Conservation (phyloP, 352 stramenopile species). For the Phytophthora uliginosa region DNA sequence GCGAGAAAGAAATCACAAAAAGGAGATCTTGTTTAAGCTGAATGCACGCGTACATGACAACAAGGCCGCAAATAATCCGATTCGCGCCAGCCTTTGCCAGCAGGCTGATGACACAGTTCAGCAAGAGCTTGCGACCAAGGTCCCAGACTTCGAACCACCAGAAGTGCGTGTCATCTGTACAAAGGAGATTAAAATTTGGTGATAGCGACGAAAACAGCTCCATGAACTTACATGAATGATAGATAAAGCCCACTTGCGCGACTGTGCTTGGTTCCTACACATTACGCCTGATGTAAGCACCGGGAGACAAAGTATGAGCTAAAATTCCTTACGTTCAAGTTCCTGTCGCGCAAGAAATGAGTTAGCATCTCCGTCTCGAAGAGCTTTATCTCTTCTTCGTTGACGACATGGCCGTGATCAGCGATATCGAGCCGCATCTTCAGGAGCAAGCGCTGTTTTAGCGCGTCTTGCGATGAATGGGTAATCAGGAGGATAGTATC, state of each 20-base stretch:
- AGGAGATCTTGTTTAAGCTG: background rate
- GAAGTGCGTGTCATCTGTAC: slow-evolving; percentile 60
- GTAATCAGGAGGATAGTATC: slow-evolving; percentile 61
- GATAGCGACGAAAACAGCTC: background rate
- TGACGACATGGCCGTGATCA: slow-evolving; percentile 49
- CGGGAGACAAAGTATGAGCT: background rate
- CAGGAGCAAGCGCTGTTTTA: slow-evolving; percentile 55
- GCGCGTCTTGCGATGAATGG: slow-evolving; percentile 39
- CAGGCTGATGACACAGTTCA: slow-evolving; percentile 76
- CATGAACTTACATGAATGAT: slow-evolving; percentile 69
- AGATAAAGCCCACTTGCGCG: slow-evolving; percentile 85
- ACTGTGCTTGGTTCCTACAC: slow-evolving; percentile 74
- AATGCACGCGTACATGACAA: slow-evolving; percentile 63
- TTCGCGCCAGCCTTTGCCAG: slow-evolving; percentile 73
- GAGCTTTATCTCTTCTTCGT: slow-evolving; percentile 52
- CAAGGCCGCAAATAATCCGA: slow-evolving; percentile 73
- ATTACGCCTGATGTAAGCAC: background rate
- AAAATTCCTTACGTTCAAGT: slow-evolving; percentile 46
- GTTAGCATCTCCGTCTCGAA: slow-evolving; percentile 65
- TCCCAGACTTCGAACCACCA: slow-evolving; percentile 89
- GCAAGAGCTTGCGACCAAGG: slow-evolving; percentile 72
- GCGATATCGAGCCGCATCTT: slow-evolving; percentile 64
- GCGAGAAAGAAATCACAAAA: background rate
- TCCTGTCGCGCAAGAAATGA: slow-evolving; percentile 67
- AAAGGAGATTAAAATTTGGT: background rate